phyloP scores from a whole-genome alignment of 225 moss, liverwort and hornwort genomes.

The Pseudoscleropodium purum region DNA sequence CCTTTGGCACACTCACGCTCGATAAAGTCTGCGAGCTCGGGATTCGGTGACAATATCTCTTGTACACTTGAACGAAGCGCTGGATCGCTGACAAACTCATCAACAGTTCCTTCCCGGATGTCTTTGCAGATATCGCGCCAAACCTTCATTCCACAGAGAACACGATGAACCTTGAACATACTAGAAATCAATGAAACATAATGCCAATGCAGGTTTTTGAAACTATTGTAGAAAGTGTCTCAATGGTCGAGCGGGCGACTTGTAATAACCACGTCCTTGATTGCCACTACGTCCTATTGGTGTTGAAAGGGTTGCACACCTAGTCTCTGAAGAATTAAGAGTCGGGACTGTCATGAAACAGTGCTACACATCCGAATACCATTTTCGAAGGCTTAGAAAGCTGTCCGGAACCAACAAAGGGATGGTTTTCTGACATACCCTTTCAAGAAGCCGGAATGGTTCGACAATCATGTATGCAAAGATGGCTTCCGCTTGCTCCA shows the following conservation, averaged over 20 bases:
- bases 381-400: not conserved
- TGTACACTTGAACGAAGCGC: slow-evolving; percentile 24
- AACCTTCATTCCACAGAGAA: not conserved
- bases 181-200: not conserved
- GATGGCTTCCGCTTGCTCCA: slow-evolving; percentile 16
- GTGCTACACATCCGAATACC: not conserved
- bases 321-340: not conserved
- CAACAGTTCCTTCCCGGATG: slow-evolving; percentile 42
- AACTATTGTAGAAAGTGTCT: not conserved
- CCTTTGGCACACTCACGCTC: slow-evolving; percentile 20
- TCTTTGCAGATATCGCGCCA: slow-evolving; percentile 52
- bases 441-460: slow-evolving; percentile 15
- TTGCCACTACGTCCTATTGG: too few species aligned
- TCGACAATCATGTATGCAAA: slow-evolving; percentile 30
- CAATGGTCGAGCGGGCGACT: not conserved
- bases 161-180: not conserved
- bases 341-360: not conserved
- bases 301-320: not conserved
- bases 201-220: not conserved
- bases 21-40: slow-evolving; percentile 36
- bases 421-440: not conserved
- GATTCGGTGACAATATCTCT: slow-evolving; percentile 33
- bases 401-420: not conserved
- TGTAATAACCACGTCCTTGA: not conserved
- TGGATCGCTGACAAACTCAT: slow-evolving; percentile 21